Conservation (phyloP, 805 yeast genomes). For the Candida methanosorbosa region DNA sequence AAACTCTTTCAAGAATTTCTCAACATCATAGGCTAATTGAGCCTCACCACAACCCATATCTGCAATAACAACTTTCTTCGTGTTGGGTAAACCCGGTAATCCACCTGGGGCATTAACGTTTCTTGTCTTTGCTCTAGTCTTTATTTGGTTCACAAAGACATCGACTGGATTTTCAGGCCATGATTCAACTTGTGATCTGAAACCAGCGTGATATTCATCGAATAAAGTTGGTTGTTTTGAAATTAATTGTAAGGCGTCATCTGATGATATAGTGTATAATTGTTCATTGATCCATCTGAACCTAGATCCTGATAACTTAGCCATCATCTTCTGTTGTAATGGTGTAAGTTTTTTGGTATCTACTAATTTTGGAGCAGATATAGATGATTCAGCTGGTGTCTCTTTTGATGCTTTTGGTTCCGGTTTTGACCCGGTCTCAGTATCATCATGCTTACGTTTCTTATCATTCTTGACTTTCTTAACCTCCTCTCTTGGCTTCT, state of each 20-base stretch:
- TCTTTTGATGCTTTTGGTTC: neutral
- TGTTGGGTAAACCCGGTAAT: constrained; percentile 59
- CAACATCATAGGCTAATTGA: constrained; percentile 62
- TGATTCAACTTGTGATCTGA: constrained; percentile 85
- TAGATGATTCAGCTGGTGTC: neutral
- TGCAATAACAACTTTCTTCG: constrained; percentile 68
- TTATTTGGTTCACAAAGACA: constrained; percentile 68
- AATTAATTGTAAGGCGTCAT: constrained; percentile 64
- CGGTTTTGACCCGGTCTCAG: neutral
- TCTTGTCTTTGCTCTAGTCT: constrained; percentile 48
- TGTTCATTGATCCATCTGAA: constrained; percentile 98
- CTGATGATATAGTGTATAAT: constrained; percentile 79
- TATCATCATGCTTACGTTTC: constrained; percentile 4
- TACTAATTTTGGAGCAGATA: neutral
- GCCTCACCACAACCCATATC: constrained; percentile 99
- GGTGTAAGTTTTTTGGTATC: constrained; percentile 52
- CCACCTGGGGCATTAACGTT: constrained; percentile 91
- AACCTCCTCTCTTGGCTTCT: constrained; percentile 8
- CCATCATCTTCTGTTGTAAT: constrained; percentile 91
- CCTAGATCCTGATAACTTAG: constrained; percentile 87
- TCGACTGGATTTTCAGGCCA: constrained; percentile 99
- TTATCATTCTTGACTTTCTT: constrained; percentile 3
- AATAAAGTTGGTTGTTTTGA: constrained; percentile 79
- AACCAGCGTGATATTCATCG: constrained; percentile 93
- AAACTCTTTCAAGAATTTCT: constrained; percentile 34